A percentile compares a stretch with the other conserved stretches of the same genome.
Evolutionary conservation across 129 eudicot genomes (phyloP).

Genomic region (Arctium minus): DNA sequence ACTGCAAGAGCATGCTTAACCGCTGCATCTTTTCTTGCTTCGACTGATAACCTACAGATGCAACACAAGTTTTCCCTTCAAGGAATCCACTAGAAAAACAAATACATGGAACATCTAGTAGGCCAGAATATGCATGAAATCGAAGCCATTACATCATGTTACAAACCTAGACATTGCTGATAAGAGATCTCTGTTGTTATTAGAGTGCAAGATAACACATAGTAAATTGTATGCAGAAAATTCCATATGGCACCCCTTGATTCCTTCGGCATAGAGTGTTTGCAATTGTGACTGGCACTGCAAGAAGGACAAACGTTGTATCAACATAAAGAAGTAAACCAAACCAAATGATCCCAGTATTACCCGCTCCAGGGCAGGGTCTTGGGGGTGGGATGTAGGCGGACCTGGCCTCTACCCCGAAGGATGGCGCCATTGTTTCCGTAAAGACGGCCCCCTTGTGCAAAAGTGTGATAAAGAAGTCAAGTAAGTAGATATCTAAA

Average conservation of each 20-base stretch:
- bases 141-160: neutral
- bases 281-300: conserved; percentile 96
- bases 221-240: conserved; percentile 91
- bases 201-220: conserved; percentile 84
- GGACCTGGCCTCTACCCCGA: no score
- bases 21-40: conserved; percentile 66
- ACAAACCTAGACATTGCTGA: conserved; percentile 89
- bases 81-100: conserved; percentile 1
- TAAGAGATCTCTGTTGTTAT: conserved; percentile 81
- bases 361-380: no score
- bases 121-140: neutral
- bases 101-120: neutral
- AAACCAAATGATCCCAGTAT: neutral
- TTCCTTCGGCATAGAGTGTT: conserved; percentile 92
- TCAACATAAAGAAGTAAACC: neutral
- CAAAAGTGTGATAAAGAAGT: neutral
- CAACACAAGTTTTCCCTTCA: conserved; percentile 3
- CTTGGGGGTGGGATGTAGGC: no score
- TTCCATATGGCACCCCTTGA: conserved; percentile 77
- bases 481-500: no score
- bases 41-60: conserved; percentile 60
- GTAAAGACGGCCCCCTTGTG: neutral
- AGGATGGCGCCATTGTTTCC: neutral
- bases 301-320: conserved; percentile 12
- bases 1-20: conserved; percentile 95